Evolutionary conservation across 2,329 filamentous ascomycete species (phyloP).

Genomic region (Penicillium sp.): DNA sequence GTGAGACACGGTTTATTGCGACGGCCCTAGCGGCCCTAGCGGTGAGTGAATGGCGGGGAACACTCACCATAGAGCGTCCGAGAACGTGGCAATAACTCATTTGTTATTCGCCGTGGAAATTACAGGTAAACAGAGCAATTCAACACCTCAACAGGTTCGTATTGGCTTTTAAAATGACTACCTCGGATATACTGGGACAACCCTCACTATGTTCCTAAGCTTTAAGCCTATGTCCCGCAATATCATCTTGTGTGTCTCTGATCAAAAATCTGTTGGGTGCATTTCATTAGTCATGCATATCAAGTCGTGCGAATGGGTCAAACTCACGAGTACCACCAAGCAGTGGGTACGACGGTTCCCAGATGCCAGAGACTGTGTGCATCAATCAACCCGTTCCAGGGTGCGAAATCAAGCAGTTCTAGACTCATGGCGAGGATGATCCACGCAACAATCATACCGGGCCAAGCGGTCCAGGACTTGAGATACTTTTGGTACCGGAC

Average conservation of each 20-base stretch:
- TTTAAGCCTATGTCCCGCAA: conserved; percentile 72
- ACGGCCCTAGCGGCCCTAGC: conserved; percentile 28
- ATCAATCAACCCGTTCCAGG: conserved; percentile 78
- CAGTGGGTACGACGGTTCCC: conserved; percentile 82
- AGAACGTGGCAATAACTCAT: conserved; percentile 17
- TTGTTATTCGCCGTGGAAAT: conserved; percentile 14
- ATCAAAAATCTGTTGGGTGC: conserved; percentile 70
- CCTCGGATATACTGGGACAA: too few species aligned
- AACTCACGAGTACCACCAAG: conserved; percentile 93
- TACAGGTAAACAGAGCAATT: background rate
- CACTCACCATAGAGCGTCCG: background rate
- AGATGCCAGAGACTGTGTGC: conserved; percentile 96
- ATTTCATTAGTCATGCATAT: conserved; percentile 10
- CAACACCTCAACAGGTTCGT: too few species aligned
- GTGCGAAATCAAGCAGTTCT: conserved; percentile 91
- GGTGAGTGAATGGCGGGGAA: conserved; percentile 25
- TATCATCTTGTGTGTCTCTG: conserved; percentile 80
- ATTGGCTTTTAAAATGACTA: too few species aligned
- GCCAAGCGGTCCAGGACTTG: conserved; percentile 82
- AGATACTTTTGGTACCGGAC: conserved; percentile 70
- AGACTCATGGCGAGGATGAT: conserved; percentile 91
- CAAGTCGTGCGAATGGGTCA: background rate
- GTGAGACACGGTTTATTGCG: conserved; percentile 29
- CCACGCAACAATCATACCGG: conserved; percentile 88
- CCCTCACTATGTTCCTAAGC: conserved; percentile 43